Evolutionary conservation across 768 basidiomycete genomes (phyloP).

Genomic region (Porpolomopsis calyptriformis): DNA sequence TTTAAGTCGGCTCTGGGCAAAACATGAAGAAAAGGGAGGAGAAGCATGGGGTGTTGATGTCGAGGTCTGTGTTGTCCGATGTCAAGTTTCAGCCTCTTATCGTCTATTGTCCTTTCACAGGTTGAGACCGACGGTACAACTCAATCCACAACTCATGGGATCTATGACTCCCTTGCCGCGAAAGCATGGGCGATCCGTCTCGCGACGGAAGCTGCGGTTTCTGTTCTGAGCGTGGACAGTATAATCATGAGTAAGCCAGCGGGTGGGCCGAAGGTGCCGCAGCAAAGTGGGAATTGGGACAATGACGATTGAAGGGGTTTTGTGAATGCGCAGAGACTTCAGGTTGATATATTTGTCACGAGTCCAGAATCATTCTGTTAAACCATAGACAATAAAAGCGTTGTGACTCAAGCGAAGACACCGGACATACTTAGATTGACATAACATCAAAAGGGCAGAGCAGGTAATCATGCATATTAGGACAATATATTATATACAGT

Average conservation of each 20-base stretch:
- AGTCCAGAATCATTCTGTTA: too few species aligned
- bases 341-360: not conserved
- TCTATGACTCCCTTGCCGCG: slow-evolving; percentile 80
- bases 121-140: slow-evolving; percentile 74
- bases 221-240: slow-evolving; percentile 89
- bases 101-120: slow-evolving; percentile 26
- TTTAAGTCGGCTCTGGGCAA: slow-evolving; percentile 79
- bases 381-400: too few species aligned
- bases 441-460: too few species aligned
- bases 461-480: too few species aligned
- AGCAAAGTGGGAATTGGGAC: slow-evolving; percentile 83
- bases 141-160: slow-evolving; percentile 46
- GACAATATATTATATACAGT: too few species aligned
- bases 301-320: slow-evolving; percentile 42
- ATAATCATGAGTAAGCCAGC: slow-evolving; percentile 97
- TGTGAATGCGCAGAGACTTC: not conserved
- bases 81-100: not conserved
- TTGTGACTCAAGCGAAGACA: too few species aligned
- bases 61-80: slow-evolving; percentile 42
- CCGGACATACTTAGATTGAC: too few species aligned
- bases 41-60: slow-evolving; percentile 80
- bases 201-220: slow-evolving; percentile 86
- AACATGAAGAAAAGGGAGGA: slow-evolving; percentile 69
- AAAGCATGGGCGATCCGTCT: slow-evolving; percentile 85
- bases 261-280: slow-evolving; percentile 78